Evolutionary conservation across 306 rosid species (phyloP).

Genomic region (Astragalus glycyphyllos): DNA sequence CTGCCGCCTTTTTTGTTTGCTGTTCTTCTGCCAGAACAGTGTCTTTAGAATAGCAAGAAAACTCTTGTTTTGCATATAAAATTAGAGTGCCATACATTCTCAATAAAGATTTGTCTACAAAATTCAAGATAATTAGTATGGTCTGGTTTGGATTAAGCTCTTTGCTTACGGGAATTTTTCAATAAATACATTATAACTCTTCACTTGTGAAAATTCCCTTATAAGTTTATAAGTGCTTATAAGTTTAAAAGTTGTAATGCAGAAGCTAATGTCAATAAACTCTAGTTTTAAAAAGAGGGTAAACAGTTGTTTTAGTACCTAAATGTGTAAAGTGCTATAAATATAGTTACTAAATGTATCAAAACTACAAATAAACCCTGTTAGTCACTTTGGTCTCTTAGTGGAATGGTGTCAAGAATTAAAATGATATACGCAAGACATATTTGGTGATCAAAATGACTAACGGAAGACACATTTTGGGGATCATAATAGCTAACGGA

Average conservation of each 20-base stretch:
- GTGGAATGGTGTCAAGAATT: too few relatives aligned
- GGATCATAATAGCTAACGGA: too few relatives aligned
- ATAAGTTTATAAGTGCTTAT: too few relatives aligned
- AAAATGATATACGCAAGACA: too few relatives aligned
- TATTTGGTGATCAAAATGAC: too few relatives aligned
- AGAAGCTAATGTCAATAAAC: not conserved
- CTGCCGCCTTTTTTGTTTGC: conserved; percentile 62
- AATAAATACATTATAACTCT: not conserved
- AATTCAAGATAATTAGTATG: conserved; percentile 21
- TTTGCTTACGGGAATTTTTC: not conserved
- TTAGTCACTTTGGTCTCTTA: too few relatives aligned
- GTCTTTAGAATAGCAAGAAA: conserved; percentile 34
- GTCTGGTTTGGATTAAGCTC: conserved; percentile 2
- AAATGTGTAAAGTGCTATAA: too few relatives aligned
- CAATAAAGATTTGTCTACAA: not conserved
- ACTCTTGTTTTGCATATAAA: conserved; percentile 17
- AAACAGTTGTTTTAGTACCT: too few relatives aligned
- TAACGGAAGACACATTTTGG: too few relatives aligned
- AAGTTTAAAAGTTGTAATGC: not conserved
- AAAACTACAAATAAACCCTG: too few relatives aligned
- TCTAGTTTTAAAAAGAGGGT: too few relatives aligned
- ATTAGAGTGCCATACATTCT: conserved; percentile 3
- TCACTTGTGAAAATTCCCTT: not conserved
- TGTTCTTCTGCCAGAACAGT: conserved; percentile 47
- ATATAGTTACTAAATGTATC: too few relatives aligned